Evolutionary conservation across 176 grass and related monocot genomes (phyloP).

Genomic region (Carex cristatella): DNA sequence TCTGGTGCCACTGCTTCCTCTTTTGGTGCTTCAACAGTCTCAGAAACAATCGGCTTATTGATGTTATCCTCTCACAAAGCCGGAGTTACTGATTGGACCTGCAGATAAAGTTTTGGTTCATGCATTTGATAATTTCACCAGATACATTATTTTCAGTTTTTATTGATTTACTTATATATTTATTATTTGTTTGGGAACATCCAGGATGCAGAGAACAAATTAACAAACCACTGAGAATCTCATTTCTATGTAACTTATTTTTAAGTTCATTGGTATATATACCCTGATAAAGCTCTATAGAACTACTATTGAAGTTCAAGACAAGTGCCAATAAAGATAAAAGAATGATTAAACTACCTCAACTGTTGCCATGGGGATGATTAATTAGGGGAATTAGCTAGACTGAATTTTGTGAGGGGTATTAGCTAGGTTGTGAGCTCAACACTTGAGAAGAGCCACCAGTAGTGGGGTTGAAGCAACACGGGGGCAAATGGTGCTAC

Average conservation of each 20-base stretch:
- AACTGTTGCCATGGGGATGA: constrained; percentile 50
- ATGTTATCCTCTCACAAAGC: constrained; percentile 39
- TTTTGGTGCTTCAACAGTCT: constrained; percentile 8
- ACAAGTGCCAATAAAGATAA: background rate
- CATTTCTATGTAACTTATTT: background rate
- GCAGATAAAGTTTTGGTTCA: constrained; percentile 8
- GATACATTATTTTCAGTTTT: background rate
- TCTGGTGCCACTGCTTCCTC: constrained; percentile 10
- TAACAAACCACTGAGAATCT: background rate
- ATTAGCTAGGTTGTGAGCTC: background rate
- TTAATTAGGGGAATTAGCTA: background rate
- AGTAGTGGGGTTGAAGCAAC: constrained; percentile 24
- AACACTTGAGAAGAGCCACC: constrained; percentile 3
- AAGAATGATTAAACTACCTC: constrained; percentile 35
- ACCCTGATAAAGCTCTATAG: background rate
- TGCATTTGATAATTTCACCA: background rate
- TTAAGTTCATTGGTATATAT: background rate
- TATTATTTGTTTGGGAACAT: background rate
- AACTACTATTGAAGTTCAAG: background rate
- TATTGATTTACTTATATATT: background rate
- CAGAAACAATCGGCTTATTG: constrained; percentile 11
- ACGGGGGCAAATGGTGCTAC: constrained; percentile 14
- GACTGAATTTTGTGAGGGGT: background rate
- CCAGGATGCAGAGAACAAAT: background rate
- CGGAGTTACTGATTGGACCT: constrained; percentile 37